A percentile compares a stretch with the other conserved stretches of the same genome.
These are phyloP conservation scores for Flaveria linearis DNA, from an alignment of 129 eudicot genomes.

Conservation along the genomic window DNA sequence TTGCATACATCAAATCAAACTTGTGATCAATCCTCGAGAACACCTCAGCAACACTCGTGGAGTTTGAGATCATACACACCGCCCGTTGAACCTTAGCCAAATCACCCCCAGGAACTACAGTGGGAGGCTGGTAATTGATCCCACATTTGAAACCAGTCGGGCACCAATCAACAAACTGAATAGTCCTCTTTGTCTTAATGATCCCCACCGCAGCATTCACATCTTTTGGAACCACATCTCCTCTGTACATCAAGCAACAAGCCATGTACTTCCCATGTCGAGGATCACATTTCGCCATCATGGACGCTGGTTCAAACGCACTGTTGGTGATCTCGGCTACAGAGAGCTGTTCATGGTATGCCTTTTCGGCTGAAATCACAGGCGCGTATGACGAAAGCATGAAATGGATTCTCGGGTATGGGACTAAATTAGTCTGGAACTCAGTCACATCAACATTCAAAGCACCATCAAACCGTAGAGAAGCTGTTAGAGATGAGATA, in stretches of 20 bases:
- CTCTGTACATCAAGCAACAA: conserved; percentile 81
- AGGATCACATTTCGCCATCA: conserved; percentile 89
- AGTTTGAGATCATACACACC: conserved; percentile 82
- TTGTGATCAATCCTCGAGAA: conserved; percentile 81
- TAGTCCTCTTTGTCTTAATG: conserved; percentile 81
- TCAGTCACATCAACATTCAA: conserved; percentile 78
- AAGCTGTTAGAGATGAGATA: conserved; percentile 72
- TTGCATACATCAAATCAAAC: conserved; percentile 85
- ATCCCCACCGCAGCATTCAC: conserved; percentile 82
- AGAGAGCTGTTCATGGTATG: conserved; percentile 76
- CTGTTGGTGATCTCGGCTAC: conserved; percentile 85
- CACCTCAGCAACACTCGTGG: conserved; percentile 91
- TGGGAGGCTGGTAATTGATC: conserved; percentile 83
- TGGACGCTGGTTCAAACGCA: conserved; percentile 77
- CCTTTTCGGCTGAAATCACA: conserved; percentile 74
- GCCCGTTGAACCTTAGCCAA: conserved; percentile 84
- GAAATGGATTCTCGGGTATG: conserved; percentile 82
- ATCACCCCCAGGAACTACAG: conserved; percentile 87
- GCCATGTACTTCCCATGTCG: conserved; percentile 92
- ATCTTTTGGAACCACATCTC: conserved; percentile 85
- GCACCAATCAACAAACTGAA: conserved; percentile 88
- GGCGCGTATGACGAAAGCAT: conserved; percentile 90
- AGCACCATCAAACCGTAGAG: conserved; percentile 84
- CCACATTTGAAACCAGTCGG: conserved; percentile 90
- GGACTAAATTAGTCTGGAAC: conserved; percentile 80